phyloP scores from a whole-genome alignment of 805 yeast species.

The Zygosaccharomyces bailii region DNA sequence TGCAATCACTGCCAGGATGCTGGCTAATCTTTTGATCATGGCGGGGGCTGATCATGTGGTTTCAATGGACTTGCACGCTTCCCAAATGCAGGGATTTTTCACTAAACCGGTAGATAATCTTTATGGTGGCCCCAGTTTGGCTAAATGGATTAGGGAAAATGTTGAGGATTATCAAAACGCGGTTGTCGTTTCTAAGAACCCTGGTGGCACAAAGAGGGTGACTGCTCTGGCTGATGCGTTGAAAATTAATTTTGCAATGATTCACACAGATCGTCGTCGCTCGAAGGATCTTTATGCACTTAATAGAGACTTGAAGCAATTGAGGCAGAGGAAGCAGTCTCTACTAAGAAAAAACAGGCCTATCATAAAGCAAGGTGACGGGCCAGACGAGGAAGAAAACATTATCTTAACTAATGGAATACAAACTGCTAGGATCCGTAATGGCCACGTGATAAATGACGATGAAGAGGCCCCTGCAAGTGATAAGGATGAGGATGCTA shows the following conservation, averaged over 20 bases:
- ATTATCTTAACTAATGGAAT: constrained; percentile 72
- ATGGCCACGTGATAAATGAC: constrained; percentile 96
- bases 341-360: constrained; percentile 46
- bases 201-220: constrained; percentile 98
- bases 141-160: constrained; percentile 91
- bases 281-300: constrained; percentile 57
- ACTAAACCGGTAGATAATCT: constrained; percentile 95
- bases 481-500: constrained; percentile 30
- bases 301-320: constrained; percentile 37
- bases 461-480: constrained; percentile 42
- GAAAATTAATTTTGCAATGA: constrained; percentile 97
- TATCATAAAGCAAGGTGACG: constrained; percentile 41
- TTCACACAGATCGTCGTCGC: constrained; percentile 96
- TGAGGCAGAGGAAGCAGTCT: constrained; percentile 46
- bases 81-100: constrained; percentile 99
- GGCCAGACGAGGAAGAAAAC: constrained; percentile 59
- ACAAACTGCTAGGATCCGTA: constrained; percentile 93
- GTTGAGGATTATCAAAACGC: constrained; percentile 81
- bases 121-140: constrained; percentile 94
- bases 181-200: constrained; percentile 97
- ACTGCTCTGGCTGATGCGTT: constrained; percentile 96
- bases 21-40: constrained; percentile 91
- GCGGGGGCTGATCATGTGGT: constrained; percentile 99
- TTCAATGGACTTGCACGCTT: constrained; percentile 92
- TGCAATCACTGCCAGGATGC: constrained; percentile 97